Evolutionary conservation across 1,139 yeast species (phyloP), one percentile per base, ranked within the genome.

Genomic region (Kodamaea sp.): DNA sequence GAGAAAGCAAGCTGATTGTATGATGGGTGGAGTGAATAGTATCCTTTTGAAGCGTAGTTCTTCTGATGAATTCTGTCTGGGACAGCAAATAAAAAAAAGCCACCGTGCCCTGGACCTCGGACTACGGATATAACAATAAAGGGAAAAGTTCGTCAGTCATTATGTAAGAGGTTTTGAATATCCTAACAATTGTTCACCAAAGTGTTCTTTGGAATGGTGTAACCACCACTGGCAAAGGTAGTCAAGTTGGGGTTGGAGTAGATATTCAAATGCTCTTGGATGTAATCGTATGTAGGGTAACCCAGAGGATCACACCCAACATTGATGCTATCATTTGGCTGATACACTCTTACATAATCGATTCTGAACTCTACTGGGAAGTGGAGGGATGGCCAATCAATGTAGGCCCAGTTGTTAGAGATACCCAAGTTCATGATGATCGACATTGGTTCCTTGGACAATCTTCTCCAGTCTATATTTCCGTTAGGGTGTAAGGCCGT

Each of bases 361-460:
- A 87, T 66, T 39, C 78, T 65, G 72, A 86, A 61, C 3, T 72
- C 70, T 3, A 75, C 72, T 1, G 96, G 96, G 73, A 87, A 86
- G 25, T 59, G 55, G 29, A 87, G 60, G 10, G 78, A 67, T 22
- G 75, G 70, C 94, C 95, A 85, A 56, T 84, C 85, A 44, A 87
- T 85, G 54, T 83, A 82, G 1, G 87, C 83, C 95, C 95, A 87
- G 36, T 79, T 76, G 44, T 80, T 79, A 6, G 95, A 86, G 33
- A 87, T 61, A 58, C 94, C 96, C 58, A 87, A 59, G 57, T 87
- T 87, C 68, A 87, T 55, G 43, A 88, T 66, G 24, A 88, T 67
- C 2, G 88, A 71, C 95, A 88, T 85, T 41, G 96, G 96, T 56
- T 88, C 96, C 57, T 83, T 81, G 11, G 92, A 73, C 30, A 88